These are phyloP conservation scores for Fusarium secorum DNA, from an alignment of 2,329 filamentous ascomycete species.

Conservation along the genomic window DNA sequence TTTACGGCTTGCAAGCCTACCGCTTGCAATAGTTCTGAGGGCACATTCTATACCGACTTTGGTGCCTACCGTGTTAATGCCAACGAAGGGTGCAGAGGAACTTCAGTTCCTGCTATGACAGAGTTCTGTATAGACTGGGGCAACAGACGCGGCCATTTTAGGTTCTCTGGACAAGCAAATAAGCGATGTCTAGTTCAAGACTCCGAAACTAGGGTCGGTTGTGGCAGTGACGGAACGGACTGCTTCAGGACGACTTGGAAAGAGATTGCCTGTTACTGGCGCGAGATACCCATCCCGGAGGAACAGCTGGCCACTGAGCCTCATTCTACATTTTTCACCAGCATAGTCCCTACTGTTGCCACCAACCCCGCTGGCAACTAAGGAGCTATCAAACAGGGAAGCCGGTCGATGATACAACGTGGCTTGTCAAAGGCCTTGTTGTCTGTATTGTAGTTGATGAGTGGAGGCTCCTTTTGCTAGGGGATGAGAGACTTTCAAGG, in stretches of 20 bases:
- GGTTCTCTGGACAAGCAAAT: accelerated
- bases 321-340: neutral
- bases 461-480: accelerated
- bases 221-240: neutral
- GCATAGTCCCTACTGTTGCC: neutral
- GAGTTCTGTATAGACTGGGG: neutral
- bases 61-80: neutral
- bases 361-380: accelerated
- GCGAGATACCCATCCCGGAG: neutral
- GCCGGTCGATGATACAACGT: accelerated
- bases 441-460: accelerated
- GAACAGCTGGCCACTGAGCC: neutral
- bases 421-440: neutral
- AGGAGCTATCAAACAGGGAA: accelerated
- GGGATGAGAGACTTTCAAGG: accelerated
- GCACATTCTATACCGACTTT: neutral
- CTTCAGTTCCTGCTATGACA: neutral
- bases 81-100: neutral
- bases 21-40: accelerated
- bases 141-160: neutral
- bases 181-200: neutral
- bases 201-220: accelerated
- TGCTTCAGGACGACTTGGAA: neutral
- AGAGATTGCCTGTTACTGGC: neutral
- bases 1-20: accelerated